These are phyloP conservation scores for Populus tremula DNA, from an alignment of 345 rosid genomes.

Conservation along the genomic window DNA sequence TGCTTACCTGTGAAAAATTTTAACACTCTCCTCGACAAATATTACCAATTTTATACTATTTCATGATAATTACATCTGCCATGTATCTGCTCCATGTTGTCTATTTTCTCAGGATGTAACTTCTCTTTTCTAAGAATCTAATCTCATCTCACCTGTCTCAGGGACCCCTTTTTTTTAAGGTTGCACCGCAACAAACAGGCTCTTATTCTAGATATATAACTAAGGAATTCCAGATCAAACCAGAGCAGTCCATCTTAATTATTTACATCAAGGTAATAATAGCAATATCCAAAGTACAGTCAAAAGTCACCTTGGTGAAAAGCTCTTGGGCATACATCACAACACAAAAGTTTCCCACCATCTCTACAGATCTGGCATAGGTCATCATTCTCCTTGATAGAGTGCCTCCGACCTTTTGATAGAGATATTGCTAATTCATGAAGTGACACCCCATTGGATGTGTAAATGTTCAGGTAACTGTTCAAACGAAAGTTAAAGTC, in stretches of 20 bases:
- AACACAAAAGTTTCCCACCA: conserved; percentile 90
- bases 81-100: background rate
- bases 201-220: background rate
- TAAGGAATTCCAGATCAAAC: background rate
- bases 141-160: background rate
- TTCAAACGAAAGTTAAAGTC: conserved; percentile 1
- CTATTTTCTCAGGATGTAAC: background rate
- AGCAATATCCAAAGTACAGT: background rate
- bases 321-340: conserved; percentile 98
- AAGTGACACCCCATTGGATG: conserved; percentile 95
- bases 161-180: too few species aligned
- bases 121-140: background rate
- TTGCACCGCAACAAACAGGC: too few species aligned
- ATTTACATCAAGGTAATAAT: background rate
- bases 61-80: background rate
- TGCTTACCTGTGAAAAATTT: background rate
- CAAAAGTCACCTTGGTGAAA: conserved; percentile 71
- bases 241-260: background rate
- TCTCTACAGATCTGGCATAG: conserved; percentile 88
- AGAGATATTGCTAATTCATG: conserved; percentile 91
- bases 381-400: conserved; percentile 78
- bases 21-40: background rate
- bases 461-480: conserved; percentile 93
- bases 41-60: background rate
- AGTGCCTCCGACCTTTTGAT: conserved; percentile 62